These are phyloP conservation scores for Mycocentrospora acerina DNA, from an alignment of 2,329 filamentous ascomycete genomes.

Conservation along the genomic window DNA sequence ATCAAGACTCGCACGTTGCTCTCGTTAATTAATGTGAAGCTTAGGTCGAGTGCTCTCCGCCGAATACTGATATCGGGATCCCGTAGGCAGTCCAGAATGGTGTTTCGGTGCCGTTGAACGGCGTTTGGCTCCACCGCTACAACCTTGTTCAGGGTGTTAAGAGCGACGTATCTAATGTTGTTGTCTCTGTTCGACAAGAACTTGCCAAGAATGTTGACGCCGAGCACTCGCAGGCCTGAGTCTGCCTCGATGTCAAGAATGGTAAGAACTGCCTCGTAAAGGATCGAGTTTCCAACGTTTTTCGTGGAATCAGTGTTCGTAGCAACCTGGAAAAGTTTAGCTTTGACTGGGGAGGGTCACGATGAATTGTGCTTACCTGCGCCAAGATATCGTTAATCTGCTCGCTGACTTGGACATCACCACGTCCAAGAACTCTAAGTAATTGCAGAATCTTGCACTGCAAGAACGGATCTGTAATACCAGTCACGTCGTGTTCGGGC, in stretches of 20 bases:
- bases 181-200: slow-evolving; percentile 99
- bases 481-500: slow-evolving; percentile 96
- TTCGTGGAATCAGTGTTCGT: slow-evolving; percentile 98
- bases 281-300: slow-evolving; percentile 96
- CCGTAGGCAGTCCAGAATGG: slow-evolving; percentile 90
- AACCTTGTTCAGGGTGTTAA: slow-evolving; percentile 97
- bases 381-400: slow-evolving; percentile 98
- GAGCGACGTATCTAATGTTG: slow-evolving; percentile 96
- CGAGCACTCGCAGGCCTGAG: slow-evolving; percentile 87
- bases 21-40: slow-evolving; percentile 97
- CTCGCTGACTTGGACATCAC: slow-evolving; percentile 85
- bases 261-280: slow-evolving; percentile 95
- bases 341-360: background rate
- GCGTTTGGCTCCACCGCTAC: slow-evolving; percentile 98
- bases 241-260: slow-evolving; percentile 98
- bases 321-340: slow-evolving; percentile 62
- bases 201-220: slow-evolving; percentile 97
- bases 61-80: slow-evolving; percentile 98
- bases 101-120: slow-evolving; percentile 95
- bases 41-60: slow-evolving; percentile 90
- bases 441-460: slow-evolving; percentile 94
- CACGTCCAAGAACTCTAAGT: slow-evolving; percentile 80
- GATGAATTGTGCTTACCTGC: slow-evolving; percentile 53
- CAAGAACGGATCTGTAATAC: slow-evolving; percentile 95
- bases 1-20: slow-evolving; percentile 92